A percentile compares a stretch with the other conserved stretches of the same genome.
phyloP scores from a whole-genome alignment of 2,329 filamentous ascomycete species.

The Aureobasidium sp. region DNA sequence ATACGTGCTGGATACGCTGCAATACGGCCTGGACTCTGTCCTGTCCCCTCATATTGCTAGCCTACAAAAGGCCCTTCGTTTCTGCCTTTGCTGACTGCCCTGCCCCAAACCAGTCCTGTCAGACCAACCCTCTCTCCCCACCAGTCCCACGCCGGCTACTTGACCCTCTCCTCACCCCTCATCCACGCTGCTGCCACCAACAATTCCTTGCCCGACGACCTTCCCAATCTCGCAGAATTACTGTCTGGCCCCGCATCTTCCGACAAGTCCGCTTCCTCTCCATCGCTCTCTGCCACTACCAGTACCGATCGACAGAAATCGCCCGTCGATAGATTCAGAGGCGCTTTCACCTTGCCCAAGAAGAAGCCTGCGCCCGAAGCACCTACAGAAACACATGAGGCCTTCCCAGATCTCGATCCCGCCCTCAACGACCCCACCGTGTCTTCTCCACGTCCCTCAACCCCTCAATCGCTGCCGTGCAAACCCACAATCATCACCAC shows the following conservation, averaged over 20 bases:
- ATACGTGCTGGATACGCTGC: constrained; percentile 1
- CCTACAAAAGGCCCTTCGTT: not conserved
- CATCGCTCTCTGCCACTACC: constrained; percentile 20
- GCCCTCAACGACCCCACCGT: not conserved
- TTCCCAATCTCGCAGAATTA: constrained; percentile 19
- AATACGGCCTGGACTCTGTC: not conserved
- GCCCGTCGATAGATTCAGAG: constrained; percentile 61
- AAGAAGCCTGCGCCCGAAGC: constrained; percentile 33
- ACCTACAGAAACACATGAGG: constrained; percentile 5
- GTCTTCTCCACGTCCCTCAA: constrained; percentile 10
- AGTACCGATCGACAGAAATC: constrained; percentile 53
- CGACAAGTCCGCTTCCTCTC: constrained; percentile 5
- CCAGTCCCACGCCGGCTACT: constrained; percentile 39
- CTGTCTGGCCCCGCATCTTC: constrained; percentile 29
- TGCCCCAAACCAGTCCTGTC: constrained; percentile 3
- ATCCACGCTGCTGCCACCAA: constrained; percentile 17
- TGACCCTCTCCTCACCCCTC: constrained; percentile 42
- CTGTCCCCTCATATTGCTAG: not conserved
- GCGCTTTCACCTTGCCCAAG: constrained; percentile 51
- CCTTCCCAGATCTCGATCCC: not conserved
- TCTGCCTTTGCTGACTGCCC: not conserved
- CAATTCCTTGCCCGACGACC: constrained; percentile 16
- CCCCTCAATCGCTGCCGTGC: constrained; percentile 19
- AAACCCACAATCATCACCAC: constrained; percentile 28
- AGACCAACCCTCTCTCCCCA: constrained; percentile 33